These are phyloP conservation scores for Vicia villosa DNA, from an alignment of 306 rosid species.

Conservation along the genomic window DNA sequence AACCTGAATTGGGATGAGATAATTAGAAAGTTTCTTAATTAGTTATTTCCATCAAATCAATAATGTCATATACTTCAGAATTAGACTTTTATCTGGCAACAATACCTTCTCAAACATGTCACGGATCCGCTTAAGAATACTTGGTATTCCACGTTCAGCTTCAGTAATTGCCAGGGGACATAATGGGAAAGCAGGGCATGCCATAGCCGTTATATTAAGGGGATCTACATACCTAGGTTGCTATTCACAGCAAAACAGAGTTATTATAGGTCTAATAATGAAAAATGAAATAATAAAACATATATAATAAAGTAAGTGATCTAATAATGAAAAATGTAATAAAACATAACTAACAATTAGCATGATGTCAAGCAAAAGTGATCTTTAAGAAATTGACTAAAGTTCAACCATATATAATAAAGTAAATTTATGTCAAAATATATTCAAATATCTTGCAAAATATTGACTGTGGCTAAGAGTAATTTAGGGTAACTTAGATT, in stretches of 20 bases:
- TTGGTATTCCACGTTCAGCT: conserved; percentile 94
- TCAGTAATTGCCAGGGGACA: conserved; percentile 97
- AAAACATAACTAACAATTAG: conserved; percentile 1
- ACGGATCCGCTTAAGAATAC: conserved; percentile 89
- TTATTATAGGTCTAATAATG: conserved; percentile 31
- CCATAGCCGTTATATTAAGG: conserved; percentile 94
- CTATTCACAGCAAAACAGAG: conserved; percentile 50
- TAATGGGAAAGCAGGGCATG: conserved; percentile 97
- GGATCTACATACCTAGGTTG: conserved; percentile 89
- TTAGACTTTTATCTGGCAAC: not conserved
- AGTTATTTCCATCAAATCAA: conserved; percentile 29
- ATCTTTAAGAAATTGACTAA: not conserved
- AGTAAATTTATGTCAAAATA: not conserved
- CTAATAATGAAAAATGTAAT: too few relatives aligned
- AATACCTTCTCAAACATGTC: conserved; percentile 89
- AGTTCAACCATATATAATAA: conserved; percentile 14
- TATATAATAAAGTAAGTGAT: too few relatives aligned
- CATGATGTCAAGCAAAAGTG: conserved; percentile 15
- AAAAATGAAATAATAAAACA: not conserved
- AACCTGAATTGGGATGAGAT: conserved; percentile 56
- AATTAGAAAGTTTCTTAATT: conserved; percentile 14
- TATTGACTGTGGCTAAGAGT: not conserved
- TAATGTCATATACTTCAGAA: not conserved
- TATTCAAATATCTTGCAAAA: not conserved
- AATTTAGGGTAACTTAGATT: not conserved